Evolutionary conservation across 2,329 filamentous ascomycete genomes (phyloP).

Genomic region (Apiospora rasikravindrae): DNA sequence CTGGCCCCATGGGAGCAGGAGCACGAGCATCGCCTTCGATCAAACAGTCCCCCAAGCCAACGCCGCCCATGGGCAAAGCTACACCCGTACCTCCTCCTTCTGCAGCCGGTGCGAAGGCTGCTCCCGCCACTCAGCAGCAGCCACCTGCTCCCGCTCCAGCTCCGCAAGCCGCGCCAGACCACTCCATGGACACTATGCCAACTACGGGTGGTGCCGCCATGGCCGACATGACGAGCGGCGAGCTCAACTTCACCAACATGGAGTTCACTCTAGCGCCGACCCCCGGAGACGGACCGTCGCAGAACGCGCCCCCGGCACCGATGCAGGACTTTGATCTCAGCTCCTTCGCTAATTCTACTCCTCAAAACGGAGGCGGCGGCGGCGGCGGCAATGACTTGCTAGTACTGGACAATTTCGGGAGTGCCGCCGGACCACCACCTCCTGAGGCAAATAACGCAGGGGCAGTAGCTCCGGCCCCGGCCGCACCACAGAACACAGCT

Average conservation of each 20-base stretch:
- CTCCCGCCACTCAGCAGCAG: conserved; percentile 33
- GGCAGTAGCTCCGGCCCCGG: conserved; percentile 7
- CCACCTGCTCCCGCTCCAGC: conserved; percentile 17
- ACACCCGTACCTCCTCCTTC: conserved; percentile 30
- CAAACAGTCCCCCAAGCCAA: conserved; percentile 28
- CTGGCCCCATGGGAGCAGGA: conserved; percentile 31
- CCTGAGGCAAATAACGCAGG: not conserved
- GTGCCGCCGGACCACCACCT: not conserved
- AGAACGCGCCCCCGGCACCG: conserved; percentile 37
- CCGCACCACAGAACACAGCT: not conserved
- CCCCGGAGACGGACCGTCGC: conserved; percentile 37
- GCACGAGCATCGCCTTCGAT: not conserved
- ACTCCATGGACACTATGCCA: conserved; percentile 28
- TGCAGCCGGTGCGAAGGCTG: conserved; percentile 29
- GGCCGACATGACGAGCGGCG: conserved; percentile 36
- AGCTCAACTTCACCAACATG: conserved; percentile 61
- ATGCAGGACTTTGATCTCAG: conserved; percentile 53
- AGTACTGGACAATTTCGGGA: conserved; percentile 25
- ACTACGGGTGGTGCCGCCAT: conserved; percentile 26
- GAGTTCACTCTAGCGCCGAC: conserved; percentile 57
- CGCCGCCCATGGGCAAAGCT: conserved; percentile 21
- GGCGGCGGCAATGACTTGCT: conserved; percentile 32
- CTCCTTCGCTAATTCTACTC: conserved; percentile 43
- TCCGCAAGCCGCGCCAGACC: conserved; percentile 30
- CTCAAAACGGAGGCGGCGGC: conserved; percentile 29